Evolutionary conservation across 805 yeast species (phyloP).

Genomic region (Helenozyma rhizophorensis): DNA sequence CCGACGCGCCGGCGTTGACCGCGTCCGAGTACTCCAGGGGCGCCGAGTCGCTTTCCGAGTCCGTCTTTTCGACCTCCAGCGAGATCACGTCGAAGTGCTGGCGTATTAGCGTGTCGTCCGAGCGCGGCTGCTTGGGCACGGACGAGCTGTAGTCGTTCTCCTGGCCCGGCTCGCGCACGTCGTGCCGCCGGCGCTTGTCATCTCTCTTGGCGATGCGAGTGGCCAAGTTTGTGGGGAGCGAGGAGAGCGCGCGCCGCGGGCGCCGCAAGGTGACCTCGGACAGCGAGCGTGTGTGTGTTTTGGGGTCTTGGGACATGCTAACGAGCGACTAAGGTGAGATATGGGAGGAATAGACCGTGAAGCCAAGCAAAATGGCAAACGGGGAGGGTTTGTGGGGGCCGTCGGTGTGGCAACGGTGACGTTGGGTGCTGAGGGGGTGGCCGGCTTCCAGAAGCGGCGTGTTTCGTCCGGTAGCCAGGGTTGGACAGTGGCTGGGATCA

Average conservation of each 20-base stretch:
- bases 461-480: too few relatives aligned
- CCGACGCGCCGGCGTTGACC: constrained; percentile 10
- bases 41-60: constrained; percentile 11
- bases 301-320: constrained; percentile 2
- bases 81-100: constrained; percentile 13
- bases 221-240: constrained; percentile 14
- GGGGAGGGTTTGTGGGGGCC: too few relatives aligned
- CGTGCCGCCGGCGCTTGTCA: constrained; percentile 15
- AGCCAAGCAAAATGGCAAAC: too few relatives aligned
- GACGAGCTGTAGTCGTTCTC: constrained; percentile 12
- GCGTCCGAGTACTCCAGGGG: constrained; percentile 12
- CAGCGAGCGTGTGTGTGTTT: constrained; percentile 13
- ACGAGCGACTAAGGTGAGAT: background rate
- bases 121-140: constrained; percentile 6
- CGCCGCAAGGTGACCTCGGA: constrained; percentile 11
- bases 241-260: constrained; percentile 14
- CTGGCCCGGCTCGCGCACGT: constrained; percentile 14
- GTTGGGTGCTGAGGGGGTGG: too few relatives aligned
- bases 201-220: constrained; percentile 14
- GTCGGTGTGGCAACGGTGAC: too few relatives aligned
- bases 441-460: too few relatives aligned
- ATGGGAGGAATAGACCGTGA: too few relatives aligned
- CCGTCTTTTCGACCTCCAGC: constrained; percentile 9
- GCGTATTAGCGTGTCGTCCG: constrained; percentile 15
- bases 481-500: too few relatives aligned